A percentile compares a stretch with the other conserved stretches of the same genome.
Conservation (phyloP, 257 asterid species). For the Coffea canephora region DNA sequence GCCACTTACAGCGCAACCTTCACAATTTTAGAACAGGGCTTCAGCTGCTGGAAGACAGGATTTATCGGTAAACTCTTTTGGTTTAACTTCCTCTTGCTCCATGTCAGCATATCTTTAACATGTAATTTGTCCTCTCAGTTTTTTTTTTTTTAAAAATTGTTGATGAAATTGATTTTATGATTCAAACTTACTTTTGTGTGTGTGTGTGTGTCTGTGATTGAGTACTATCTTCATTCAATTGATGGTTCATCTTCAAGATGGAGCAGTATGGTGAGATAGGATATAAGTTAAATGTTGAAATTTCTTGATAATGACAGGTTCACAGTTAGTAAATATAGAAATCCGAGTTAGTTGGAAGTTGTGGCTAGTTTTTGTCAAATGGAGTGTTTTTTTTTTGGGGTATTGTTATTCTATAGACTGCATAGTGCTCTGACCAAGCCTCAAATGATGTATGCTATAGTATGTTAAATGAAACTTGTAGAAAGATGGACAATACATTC, state of each 20-base stretch:
- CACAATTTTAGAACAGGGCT: constrained; percentile 80
- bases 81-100: not conserved
- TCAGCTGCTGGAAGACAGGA: constrained; percentile 95
- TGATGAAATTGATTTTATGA: not conserved
- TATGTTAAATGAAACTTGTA: not conserved
- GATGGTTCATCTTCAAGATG: not conserved
- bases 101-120: not conserved
- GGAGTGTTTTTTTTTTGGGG: not conserved
- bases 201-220: no score
- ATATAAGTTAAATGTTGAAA: not conserved
- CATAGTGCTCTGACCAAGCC: not conserved
- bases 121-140: not conserved
- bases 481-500: not conserved
- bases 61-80: constrained; percentile 58
- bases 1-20: constrained; percentile 82
- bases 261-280: not conserved
- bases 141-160: not conserved
- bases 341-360: not conserved
- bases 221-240: not conserved
- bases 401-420: not conserved
- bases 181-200: no score
- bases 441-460: not conserved
- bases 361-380: not conserved
- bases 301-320: not conserved
- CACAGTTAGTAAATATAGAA: not conserved